Conservation (phyloP, 768 basidiomycete genomes). For the Dioszegia crocea region DNA sequence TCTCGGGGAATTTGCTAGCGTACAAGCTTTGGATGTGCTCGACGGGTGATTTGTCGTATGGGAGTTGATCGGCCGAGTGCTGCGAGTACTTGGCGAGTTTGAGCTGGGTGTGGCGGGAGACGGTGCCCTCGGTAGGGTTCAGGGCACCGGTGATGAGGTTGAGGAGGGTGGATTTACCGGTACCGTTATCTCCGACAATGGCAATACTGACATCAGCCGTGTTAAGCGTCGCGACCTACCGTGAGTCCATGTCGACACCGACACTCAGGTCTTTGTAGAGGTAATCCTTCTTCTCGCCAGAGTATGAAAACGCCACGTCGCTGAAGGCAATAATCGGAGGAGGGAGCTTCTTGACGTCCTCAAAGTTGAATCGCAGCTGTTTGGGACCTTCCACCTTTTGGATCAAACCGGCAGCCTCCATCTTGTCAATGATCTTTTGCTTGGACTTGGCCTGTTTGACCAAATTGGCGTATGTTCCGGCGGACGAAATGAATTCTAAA, state of each 20-base stretch:
- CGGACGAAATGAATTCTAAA: conserved; percentile 91
- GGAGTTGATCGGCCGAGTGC: conserved; percentile 96
- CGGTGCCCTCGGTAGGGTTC: conserved; percentile 74
- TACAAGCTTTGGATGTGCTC: conserved; percentile 89
- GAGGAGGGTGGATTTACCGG: conserved; percentile 87
- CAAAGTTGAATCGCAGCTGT: conserved; percentile 87
- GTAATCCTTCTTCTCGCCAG: conserved; percentile 79
- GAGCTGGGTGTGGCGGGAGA: conserved; percentile 80
- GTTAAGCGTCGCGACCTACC: conserved; percentile 19
- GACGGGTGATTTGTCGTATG: conserved; percentile 82
- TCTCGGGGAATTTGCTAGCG: conserved; percentile 80
- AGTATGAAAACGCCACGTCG: conserved; percentile 91
- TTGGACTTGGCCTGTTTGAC: conserved; percentile 99
- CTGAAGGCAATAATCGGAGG: conserved; percentile 97
- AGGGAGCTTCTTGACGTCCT: conserved; percentile 85
- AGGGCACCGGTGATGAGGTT: conserved; percentile 80
- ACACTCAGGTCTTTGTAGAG: conserved; percentile 86
- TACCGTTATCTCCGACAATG: conserved; percentile 93
- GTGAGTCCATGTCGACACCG: conserved; percentile 72
- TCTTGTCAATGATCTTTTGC: conserved; percentile 99
- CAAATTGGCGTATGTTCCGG: conserved; percentile 98
- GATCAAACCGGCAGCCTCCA: conserved; percentile 97
- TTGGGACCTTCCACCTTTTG: conserved; percentile 77
- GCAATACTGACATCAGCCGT: conserved; percentile 58
- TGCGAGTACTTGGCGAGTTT: conserved; percentile 99